phyloP scores from a whole-genome alignment of 148 eudicot genomes.

The Rhododendron ferrugineum region DNA sequence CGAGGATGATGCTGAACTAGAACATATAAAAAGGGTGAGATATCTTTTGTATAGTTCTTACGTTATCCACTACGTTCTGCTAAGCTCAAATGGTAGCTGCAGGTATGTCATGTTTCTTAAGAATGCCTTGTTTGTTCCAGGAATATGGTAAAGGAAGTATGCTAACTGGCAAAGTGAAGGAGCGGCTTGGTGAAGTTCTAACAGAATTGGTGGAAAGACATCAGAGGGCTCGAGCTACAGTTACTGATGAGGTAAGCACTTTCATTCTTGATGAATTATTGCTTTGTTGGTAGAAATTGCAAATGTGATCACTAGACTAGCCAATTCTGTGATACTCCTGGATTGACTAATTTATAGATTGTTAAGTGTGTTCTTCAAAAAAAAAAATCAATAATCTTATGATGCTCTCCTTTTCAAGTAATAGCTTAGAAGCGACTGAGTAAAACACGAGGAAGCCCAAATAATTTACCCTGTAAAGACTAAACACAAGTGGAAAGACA shows the following conservation, averaged over 20 bases:
- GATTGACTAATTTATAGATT: background rate
- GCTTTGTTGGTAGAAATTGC: background rate
- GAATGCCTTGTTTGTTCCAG: constrained; percentile 27
- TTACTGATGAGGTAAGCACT: constrained; percentile 73
- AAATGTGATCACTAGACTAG: background rate
- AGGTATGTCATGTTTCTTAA: background rate
- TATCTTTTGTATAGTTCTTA: background rate
- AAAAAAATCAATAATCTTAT: background rate
- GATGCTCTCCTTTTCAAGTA: background rate
- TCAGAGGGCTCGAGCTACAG: constrained; percentile 78
- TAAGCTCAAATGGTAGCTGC: background rate
- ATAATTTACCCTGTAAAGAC: background rate
- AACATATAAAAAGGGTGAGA: constrained; percentile 66
- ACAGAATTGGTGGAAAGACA: constrained; percentile 89
- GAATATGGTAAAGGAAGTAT: constrained; percentile 86
- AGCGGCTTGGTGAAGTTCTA: constrained; percentile 70
- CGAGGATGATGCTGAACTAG: constrained; percentile 94
- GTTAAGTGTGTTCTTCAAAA: background rate
- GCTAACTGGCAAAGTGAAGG: constrained; percentile 93
- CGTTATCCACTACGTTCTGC: background rate
- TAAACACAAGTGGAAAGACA: background rate
- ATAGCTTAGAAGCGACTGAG: background rate
- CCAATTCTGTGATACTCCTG: background rate
- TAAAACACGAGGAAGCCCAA: background rate
- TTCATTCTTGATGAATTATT: background rate